Evolutionary conservation across 2,329 filamentous ascomycete species (phyloP), one percentile per base, ranked within the genome.

Genomic region (Diplodia intermedia): DNA sequence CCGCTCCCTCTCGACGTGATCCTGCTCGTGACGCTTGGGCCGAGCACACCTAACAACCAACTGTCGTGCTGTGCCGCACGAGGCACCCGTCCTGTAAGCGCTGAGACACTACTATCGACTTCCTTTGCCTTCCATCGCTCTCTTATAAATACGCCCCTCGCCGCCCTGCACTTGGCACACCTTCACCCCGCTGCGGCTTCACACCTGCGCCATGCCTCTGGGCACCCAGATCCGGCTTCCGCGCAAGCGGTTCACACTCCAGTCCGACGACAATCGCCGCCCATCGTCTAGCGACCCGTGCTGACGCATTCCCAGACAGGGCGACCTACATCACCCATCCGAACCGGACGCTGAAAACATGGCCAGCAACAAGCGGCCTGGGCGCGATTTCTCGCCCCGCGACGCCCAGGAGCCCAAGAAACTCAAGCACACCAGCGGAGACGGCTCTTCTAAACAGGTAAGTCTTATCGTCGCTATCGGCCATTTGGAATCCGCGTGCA

Each of bases 341-440:
- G 5, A 18, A 9, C 18, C 20, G 14, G 12, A 20, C 8, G 6
- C 43, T 3, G 11, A 9, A 20, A 31, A 15, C 2, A 63, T 63
- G 60, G 29, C 43, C 18, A 52, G 29, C 18, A 63, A 18, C n/a
- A 63, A 63, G 23, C 60, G 60, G 12, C 29, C 43, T 5, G 60
- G 26, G 29, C 23, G 47, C 40, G 60, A 63, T 23, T 26, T 63
- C n/a, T 63, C 60, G 11, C 60, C 60, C 12, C 47, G n/a, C 1
- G 31, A 38, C 31, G 14, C 47, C 7, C 47, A 23, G 3, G 60
- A 63, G 11, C 40, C 15, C 29, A 63, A 63, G 43, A 63, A 52
- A 12, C 7, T 29, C 29, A 63, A 38, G n/a, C 50, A 47, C 9
- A 7, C 26, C 11, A 26, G 12, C 18, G 33, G 40, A 11, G 26